phyloP scores from a whole-genome alignment of 805 yeast species.

The Suhomyces sp. region DNA sequence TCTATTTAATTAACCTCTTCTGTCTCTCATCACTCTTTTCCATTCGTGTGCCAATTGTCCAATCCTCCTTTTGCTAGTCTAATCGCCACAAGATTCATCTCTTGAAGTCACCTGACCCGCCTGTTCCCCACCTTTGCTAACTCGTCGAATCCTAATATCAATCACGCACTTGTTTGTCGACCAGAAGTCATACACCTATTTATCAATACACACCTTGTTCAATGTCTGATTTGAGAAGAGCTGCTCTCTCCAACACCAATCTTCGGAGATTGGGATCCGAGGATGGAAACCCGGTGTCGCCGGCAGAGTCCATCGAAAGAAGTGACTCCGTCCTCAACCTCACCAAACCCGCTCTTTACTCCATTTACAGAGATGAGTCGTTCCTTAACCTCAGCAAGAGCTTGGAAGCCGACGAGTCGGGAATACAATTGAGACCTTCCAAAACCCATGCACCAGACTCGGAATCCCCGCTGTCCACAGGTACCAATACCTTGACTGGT shows the following conservation, averaged over 20 bases:
- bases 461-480: slow-evolving; percentile 1
- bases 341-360: slow-evolving; percentile 52
- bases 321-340: slow-evolving; percentile 46
- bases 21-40: too few species aligned
- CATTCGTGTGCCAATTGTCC: too few species aligned
- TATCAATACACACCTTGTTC: too few species aligned
- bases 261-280: slow-evolving; percentile 13
- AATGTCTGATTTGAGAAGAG: slow-evolving; percentile 16
- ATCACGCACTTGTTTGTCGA: too few species aligned
- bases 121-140: too few species aligned
- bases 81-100: too few species aligned
- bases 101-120: too few species aligned
- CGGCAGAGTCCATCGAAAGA: slow-evolving; percentile 28
- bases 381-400: slow-evolving; percentile 33
- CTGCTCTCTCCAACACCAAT: slow-evolving; percentile 19
- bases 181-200: too few species aligned
- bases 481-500: not conserved
- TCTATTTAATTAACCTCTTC: too few species aligned
- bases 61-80: too few species aligned
- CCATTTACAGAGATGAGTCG: slow-evolving; percentile 49
- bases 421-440: not conserved
- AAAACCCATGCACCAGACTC: not conserved
- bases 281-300: slow-evolving; percentile 16
- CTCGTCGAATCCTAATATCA: too few species aligned
- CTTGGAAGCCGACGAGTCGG: slow-evolving; percentile 11